phyloP scores from a whole-genome alignment of 176 grass and related monocot genomes.

The Dactylis glomerata region DNA sequence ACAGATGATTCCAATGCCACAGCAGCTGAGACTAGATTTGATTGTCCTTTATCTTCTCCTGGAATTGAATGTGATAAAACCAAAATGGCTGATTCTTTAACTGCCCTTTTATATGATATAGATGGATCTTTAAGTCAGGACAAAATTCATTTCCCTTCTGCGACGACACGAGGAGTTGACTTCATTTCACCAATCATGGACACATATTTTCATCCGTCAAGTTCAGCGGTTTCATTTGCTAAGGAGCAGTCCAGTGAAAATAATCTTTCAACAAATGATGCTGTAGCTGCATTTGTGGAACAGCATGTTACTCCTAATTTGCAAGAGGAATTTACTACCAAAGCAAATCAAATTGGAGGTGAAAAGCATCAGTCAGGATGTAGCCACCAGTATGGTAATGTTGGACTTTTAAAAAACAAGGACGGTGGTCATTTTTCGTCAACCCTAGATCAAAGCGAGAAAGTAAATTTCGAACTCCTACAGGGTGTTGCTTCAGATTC shows the following conservation, averaged over 20 bases:
- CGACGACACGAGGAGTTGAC: neutral
- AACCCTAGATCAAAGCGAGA: conserved; percentile 19
- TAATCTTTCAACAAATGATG: conserved; percentile 3
- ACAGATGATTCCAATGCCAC: conserved; percentile 18
- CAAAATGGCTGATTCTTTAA: conserved; percentile 20
- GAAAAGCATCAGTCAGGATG: conserved; percentile 6
- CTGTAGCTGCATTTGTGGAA: conserved; percentile 22
- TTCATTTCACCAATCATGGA: conserved; percentile 32
- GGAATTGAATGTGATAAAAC: conserved; percentile 16
- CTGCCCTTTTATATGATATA: neutral
- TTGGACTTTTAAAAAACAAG: neutral
- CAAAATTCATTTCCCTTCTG: neutral
- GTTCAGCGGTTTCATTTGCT: conserved; percentile 17
- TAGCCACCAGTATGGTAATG: conserved; percentile 11
- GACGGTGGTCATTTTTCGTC: conserved; percentile 7
- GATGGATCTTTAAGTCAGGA: conserved; percentile 27
- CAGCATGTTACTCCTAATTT: conserved; percentile 8
- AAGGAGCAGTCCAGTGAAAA: conserved; percentile 21
- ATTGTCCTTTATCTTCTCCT: conserved; percentile 31
- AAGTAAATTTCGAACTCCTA: neutral
- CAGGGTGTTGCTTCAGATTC: conserved; percentile 8
- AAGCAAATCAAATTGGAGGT: conserved; percentile 14
- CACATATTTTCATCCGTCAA: conserved; percentile 18
- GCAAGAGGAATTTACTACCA: conserved; percentile 15
- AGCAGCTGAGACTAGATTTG: conserved; percentile 3